Percentiles rank a stretch among this genome's conserved stretches.
Conservation (phyloP, 352 stramenopile species). For the Blastocystis sp. region DNA sequence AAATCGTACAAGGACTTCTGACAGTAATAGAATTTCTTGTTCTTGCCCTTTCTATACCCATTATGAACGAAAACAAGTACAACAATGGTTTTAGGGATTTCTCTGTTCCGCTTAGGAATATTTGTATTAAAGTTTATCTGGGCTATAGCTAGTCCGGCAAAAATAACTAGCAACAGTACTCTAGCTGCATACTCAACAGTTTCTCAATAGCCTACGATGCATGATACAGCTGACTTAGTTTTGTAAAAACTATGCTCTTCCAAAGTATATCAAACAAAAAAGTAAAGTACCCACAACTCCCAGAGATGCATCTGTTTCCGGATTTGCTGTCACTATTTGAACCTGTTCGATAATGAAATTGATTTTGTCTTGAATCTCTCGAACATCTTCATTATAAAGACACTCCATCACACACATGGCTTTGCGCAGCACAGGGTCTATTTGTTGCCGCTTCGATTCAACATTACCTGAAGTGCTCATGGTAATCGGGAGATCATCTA, state of each 20-base stretch:
- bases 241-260: no score
- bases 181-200: no score
- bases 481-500: conserved; percentile 21
- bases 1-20: not conserved
- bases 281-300: conserved; percentile 13
- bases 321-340: conserved; percentile 1
- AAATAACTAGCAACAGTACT: no score
- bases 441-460: not conserved
- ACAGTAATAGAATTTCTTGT: not conserved
- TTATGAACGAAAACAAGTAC: no score
- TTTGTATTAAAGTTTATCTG: not conserved
- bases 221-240: no score
- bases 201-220: no score
- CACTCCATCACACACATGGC: conserved; percentile 51
- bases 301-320: not conserved
- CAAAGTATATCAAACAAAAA: not conserved
- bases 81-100: not conserved
- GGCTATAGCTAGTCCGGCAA: no score
- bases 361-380: conserved; percentile 49
- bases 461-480: not conserved
- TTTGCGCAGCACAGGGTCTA: not conserved
- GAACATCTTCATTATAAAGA: conserved; percentile 50
- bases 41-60: not conserved
- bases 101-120: not conserved
- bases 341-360: conserved; percentile 52